Base-by-base conservation (phyloP, 2,329 filamentous ascomycete species). In the Trichophyton schoenleinii region DNA sequence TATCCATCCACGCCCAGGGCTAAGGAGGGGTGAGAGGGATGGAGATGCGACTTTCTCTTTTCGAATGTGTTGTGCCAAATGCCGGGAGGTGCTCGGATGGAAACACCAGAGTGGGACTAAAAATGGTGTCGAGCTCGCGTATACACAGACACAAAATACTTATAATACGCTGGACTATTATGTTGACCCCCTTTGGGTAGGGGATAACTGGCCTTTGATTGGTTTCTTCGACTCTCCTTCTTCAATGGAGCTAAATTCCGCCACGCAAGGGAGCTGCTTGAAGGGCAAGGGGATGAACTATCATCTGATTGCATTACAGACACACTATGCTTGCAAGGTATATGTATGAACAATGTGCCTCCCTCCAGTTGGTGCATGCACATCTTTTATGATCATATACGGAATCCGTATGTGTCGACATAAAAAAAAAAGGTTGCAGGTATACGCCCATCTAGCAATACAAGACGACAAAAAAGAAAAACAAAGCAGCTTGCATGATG, bases 251-350 rank as follows among this genome's bases (percentile, higher is more conserved):
- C 52, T 55, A 22, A 22, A 20, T 36, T 36, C 18, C 20, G 52
- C 52, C 52, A 55, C 52, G 28, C 31, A 13, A 15, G 28, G 8
- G 18, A 18, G 28, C 25, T n/a, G 52, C 11, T n/a, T 9, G 52
- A 18, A 36, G 34, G 52, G 15, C 13, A 55, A 25, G 52, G 31
- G 52, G 52, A 20, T 18, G 3, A 20, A 20, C n/a, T 36, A 55
- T 55, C 52, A 55, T 55, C 52, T 55, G 52, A 55, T 55, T 55
- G 52, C 52, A 55, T 53, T 18, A 28, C 13, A 28, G 3, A 55
- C 28, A 34, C 11, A 25, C 28, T 31, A 18, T 53, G 48, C 48
- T 28, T 28, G 25, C 22, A 53, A 28, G 25, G 48, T 53, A 22
- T 31, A 31, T 7, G 28, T 31, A 7, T 31, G 28, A 31, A 31